These are phyloP conservation scores for Penicillium thymicola DNA, from an alignment of 2,329 filamentous ascomycete species.

Conservation along the genomic window DNA sequence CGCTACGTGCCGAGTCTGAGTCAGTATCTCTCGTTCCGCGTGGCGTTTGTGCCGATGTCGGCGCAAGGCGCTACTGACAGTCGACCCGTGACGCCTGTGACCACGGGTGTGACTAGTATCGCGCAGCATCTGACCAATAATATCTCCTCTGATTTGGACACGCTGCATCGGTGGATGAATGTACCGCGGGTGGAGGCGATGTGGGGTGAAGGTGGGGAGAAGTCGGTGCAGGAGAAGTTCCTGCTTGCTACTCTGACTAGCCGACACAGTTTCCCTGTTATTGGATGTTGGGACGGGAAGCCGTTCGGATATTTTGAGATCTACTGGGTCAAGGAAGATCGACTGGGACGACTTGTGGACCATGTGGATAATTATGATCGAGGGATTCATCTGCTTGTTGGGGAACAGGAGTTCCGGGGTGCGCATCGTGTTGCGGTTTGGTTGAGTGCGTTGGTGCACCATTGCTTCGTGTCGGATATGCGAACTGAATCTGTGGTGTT, in stretches of 20 bases:
- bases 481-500: slow-evolving; percentile 79
- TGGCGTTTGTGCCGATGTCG: slow-evolving; percentile 60
- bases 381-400: slow-evolving; percentile 82
- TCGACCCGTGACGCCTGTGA: slow-evolving; percentile 25
- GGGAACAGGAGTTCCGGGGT: slow-evolving; percentile 87
- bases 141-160: slow-evolving; percentile 57
- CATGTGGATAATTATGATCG: slow-evolving; percentile 76
- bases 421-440: slow-evolving; percentile 72
- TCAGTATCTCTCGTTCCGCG: slow-evolving; percentile 85
- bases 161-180: slow-evolving; percentile 86
- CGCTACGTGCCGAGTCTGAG: slow-evolving; percentile 77
- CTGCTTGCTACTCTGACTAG: slow-evolving; percentile 63
- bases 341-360: slow-evolving; percentile 65
- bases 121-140: slow-evolving; percentile 40
- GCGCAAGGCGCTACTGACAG: slow-evolving; percentile 52
- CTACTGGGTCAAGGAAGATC: slow-evolving; percentile 96
- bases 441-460: slow-evolving; percentile 85
- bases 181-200: slow-evolving; percentile 77
- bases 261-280: slow-evolving; percentile 80
- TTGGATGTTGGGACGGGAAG: slow-evolving; percentile 90
- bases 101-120: slow-evolving; percentile 37
- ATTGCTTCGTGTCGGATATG: slow-evolving; percentile 71
- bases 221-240: slow-evolving; percentile 62
- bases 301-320: slow-evolving; percentile 98
- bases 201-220: slow-evolving; percentile 68